phyloP scores from a whole-genome alignment of 768 basidiomycete species.

The Lactarius indigo region DNA sequence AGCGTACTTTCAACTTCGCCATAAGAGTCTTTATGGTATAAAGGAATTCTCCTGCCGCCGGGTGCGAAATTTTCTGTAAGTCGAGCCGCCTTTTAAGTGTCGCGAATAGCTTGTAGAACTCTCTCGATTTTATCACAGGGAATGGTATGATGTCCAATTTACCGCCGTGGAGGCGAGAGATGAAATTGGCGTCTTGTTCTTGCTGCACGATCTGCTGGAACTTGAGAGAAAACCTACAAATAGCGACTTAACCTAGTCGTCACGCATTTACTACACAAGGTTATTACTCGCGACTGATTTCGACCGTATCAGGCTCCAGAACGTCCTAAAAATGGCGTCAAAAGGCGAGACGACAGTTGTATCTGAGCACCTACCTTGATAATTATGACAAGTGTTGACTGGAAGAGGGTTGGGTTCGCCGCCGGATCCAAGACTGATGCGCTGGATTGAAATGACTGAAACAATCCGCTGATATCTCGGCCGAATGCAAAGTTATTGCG shows the following conservation, averaged over 20 bases:
- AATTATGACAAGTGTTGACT: slow-evolving; percentile 55
- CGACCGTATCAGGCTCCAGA: slow-evolving; percentile 53
- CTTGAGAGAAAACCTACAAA: slow-evolving; percentile 44
- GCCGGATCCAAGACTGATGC: slow-evolving; percentile 54
- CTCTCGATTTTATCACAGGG: slow-evolving; percentile 37
- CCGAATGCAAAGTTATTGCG: slow-evolving; percentile 45
- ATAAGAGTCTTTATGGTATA: slow-evolving; percentile 16
- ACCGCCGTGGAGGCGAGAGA: slow-evolving; percentile 55
- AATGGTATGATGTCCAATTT: slow-evolving; percentile 56
- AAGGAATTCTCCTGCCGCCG: slow-evolving; percentile 51
- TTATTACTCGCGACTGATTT: slow-evolving; percentile 49
- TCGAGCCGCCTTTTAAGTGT: slow-evolving; percentile 45
- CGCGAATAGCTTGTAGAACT: slow-evolving; percentile 55
- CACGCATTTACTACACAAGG: background rate
- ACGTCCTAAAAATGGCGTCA: slow-evolving; percentile 44
- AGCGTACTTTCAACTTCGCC: slow-evolving; percentile 14
- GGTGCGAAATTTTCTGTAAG: slow-evolving; percentile 46
- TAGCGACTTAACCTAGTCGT: background rate
- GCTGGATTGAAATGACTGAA: slow-evolving; percentile 57
- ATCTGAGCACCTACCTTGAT: slow-evolving; percentile 44
- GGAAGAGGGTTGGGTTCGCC: slow-evolving; percentile 55
- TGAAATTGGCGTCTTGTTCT: slow-evolving; percentile 60
- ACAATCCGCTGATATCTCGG: slow-evolving; percentile 55
- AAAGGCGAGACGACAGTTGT: background rate
- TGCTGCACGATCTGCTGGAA: slow-evolving; percentile 58